Conservation (phyloP, 2,329 filamentous ascomycete genomes). For the Seiridium cupressi region DNA sequence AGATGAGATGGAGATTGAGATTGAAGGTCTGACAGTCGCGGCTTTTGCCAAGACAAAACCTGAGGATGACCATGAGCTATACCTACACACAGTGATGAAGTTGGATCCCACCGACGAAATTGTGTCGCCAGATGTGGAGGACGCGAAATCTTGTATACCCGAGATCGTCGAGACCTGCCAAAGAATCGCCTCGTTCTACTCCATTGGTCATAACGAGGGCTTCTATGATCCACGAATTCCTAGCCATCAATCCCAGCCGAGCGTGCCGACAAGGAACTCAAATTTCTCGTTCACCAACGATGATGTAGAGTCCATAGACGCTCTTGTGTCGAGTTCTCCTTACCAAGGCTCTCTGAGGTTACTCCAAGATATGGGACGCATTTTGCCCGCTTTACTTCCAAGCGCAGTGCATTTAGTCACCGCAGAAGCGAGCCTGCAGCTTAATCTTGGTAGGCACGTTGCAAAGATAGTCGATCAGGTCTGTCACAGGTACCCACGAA, state of each 20-base stretch:
- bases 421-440: constrained; percentile 27
- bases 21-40: constrained; percentile 25
- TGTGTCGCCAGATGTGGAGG: constrained; percentile 12
- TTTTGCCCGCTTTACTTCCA: constrained; percentile 22
- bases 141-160: constrained; percentile 8
- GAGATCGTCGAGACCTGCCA: constrained; percentile 33
- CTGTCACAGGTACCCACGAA: constrained; percentile 34
- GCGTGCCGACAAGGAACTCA: not conserved
- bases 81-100: constrained; percentile 31
- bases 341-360: constrained; percentile 27
- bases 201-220: constrained; percentile 5
- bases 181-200: constrained; percentile 31
- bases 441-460: constrained; percentile 30
- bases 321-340: constrained; percentile 29
- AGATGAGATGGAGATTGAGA: constrained; percentile 21
- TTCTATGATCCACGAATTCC: not conserved
- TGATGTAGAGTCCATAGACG: constrained; percentile 21
- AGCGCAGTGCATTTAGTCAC: constrained; percentile 20
- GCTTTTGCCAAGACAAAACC: constrained; percentile 24
- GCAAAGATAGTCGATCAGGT: constrained; percentile 34
- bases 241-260: not conserved
- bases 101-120: constrained; percentile 40
- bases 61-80: constrained; percentile 27
- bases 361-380: constrained; percentile 23
- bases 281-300: not conserved